Conservation (phyloP, 805 yeast species). For the Cyberlindnera meyerae region DNA sequence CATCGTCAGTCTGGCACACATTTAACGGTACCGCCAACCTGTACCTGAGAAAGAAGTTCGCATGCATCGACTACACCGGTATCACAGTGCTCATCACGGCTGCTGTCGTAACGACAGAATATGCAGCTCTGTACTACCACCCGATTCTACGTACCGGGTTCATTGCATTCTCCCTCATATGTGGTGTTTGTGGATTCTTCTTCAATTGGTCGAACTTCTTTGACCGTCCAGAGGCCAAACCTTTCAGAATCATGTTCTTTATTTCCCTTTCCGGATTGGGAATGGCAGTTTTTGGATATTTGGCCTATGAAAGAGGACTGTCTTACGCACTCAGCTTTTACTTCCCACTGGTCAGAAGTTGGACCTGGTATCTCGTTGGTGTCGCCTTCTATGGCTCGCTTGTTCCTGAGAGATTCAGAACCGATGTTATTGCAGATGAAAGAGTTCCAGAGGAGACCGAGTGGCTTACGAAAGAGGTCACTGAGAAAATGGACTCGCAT, state of each 20-base stretch:
- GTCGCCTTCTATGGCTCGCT: slow-evolving; percentile 83
- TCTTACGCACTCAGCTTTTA: slow-evolving; percentile 48
- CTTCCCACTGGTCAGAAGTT: slow-evolving; percentile 65
- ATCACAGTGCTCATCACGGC: slow-evolving; percentile 87
- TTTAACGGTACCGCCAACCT: slow-evolving; percentile 72
- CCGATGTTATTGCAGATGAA: slow-evolving; percentile 56
- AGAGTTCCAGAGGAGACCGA: slow-evolving; percentile 32
- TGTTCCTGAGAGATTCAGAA: slow-evolving; percentile 84
- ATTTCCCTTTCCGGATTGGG: slow-evolving; percentile 76
- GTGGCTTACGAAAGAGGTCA: slow-evolving; percentile 28
- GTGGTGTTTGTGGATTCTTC: slow-evolving; percentile 68
- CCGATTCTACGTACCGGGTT: slow-evolving; percentile 45
- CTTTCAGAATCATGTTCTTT: slow-evolving; percentile 75
- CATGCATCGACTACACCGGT: slow-evolving; percentile 94
- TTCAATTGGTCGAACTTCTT: slow-evolving; percentile 92
- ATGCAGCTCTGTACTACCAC: slow-evolving; percentile 63
- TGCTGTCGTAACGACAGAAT: slow-evolving; percentile 82
- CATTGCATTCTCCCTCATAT: slow-evolving; percentile 54
- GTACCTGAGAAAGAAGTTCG: slow-evolving; percentile 63
- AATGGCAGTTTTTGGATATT: slow-evolving; percentile 53
- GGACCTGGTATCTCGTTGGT: slow-evolving; percentile 73
- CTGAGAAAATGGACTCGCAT: slow-evolving; percentile 30
- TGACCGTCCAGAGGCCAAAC: slow-evolving; percentile 81
- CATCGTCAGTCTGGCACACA: slow-evolving; percentile 90
- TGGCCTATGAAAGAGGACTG: slow-evolving; percentile 53